Evolutionary conservation across 495 filamentous ascomycete genomes (phyloP).

Genomic region (Tuber umbilicatum): DNA sequence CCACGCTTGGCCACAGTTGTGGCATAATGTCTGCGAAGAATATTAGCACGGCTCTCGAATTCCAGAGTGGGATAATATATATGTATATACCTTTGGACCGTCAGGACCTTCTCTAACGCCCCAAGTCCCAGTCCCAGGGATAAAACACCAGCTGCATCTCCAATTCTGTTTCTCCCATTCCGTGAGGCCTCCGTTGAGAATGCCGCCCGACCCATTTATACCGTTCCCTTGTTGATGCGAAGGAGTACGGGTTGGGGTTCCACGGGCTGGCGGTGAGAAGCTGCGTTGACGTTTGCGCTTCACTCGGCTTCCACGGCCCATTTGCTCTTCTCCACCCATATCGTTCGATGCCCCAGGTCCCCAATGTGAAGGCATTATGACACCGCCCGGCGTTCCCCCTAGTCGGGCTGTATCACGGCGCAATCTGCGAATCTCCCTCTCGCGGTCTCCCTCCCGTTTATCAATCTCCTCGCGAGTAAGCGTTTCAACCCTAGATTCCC

Average conservation of each 20-base stretch:
- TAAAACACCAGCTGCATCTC: conserved; percentile 82
- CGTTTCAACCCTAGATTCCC: conserved; percentile 88
- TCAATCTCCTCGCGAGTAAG: conserved; percentile 96
- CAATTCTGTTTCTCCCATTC: conserved; percentile 79
- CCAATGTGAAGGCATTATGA: conserved; percentile 53
- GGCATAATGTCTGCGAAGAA: conserved; percentile 69
- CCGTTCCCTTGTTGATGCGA: conserved; percentile 66
- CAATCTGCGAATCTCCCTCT: conserved; percentile 77
- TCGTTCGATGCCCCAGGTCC: conserved; percentile 55
- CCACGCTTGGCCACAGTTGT: conserved; percentile 84
- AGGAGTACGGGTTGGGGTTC: conserved; percentile 64
- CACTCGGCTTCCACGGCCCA: conserved; percentile 82
- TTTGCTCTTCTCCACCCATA: conserved; percentile 46
- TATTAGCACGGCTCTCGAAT: conserved; percentile 22
- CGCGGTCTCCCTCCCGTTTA: conserved; percentile 89
- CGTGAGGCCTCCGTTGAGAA: conserved; percentile 59
- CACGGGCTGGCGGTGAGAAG: conserved; percentile 63
- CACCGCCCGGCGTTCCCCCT: conserved; percentile 55
- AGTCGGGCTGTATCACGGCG: conserved; percentile 88
- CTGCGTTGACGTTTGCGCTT: conserved; percentile 81
- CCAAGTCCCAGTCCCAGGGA: conserved; percentile 89
- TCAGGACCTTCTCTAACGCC: conserved; percentile 84
- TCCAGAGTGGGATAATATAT: conserved; percentile 1
- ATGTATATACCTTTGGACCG: conserved; percentile 66
- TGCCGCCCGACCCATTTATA: conserved; percentile 59